These are phyloP conservation scores for Phytopythium boreale DNA, from an alignment of 352 stramenopile genomes.

Conservation along the genomic window DNA sequence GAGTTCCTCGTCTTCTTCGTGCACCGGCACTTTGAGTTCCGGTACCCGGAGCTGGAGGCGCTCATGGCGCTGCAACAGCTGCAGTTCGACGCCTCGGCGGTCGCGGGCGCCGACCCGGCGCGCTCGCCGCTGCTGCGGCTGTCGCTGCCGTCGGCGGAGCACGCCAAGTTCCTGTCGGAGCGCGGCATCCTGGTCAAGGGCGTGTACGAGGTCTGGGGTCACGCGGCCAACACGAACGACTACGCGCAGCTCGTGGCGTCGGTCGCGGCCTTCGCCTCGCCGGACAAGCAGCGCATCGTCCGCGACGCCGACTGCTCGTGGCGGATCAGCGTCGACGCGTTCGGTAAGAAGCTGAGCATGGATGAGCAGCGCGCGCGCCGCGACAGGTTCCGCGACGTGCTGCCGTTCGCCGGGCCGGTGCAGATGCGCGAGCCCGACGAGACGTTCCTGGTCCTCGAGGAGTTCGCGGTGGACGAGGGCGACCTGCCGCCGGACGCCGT, in stretches of 20 bases:
- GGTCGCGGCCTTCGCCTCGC: conserved; percentile 29
- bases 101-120: conserved; percentile 34
- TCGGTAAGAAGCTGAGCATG: conserved; percentile 81
- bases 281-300: conserved; percentile 46
- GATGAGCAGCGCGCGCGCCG: conserved; percentile 50
- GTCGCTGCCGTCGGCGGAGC: conserved; percentile 43
- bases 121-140: conserved; percentile 64
- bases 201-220: conserved; percentile 79
- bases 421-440: conserved; percentile 63
- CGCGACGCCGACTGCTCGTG: conserved; percentile 46
- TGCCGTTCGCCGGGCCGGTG: conserved; percentile 71
- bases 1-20: conserved; percentile 84
- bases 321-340: conserved; percentile 76
- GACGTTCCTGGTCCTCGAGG: conserved; percentile 75
- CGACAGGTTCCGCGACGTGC: conserved; percentile 42
- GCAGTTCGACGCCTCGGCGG: conserved; percentile 23
- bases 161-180: conserved; percentile 77
- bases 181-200: conserved; percentile 81
- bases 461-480: conserved; percentile 55
- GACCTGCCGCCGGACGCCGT: conserved; percentile 27
- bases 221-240: conserved; percentile 17
- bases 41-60: conserved; percentile 77
- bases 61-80: conserved; percentile 65
- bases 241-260: conserved; percentile 54
- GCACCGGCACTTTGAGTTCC: conserved; percentile 81